Conservation (phyloP, 345 rosid species). For the Salix suchowensis region DNA sequence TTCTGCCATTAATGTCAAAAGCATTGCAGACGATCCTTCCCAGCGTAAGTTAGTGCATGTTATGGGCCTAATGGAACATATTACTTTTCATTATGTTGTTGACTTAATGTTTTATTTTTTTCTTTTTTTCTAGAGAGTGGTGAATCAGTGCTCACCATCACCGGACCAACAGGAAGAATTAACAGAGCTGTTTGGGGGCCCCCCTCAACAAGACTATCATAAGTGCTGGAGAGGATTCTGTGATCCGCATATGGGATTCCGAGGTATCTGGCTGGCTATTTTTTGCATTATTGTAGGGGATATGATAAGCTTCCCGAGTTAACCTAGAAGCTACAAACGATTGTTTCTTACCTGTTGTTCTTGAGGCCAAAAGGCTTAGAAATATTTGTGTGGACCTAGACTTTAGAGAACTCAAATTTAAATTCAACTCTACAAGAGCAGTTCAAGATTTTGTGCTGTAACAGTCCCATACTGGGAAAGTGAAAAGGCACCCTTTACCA, state of each 20-base stretch:
- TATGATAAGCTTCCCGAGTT: background rate
- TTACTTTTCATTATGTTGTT: background rate
- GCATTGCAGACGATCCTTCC: conserved; percentile 53
- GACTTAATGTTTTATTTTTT: background rate
- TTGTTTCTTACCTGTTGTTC: background rate
- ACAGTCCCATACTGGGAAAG: background rate
- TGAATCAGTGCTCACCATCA: conserved; percentile 61
- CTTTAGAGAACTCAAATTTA: background rate
- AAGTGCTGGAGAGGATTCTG: conserved; percentile 85
- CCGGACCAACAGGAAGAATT: conserved; percentile 75
- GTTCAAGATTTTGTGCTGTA: background rate
- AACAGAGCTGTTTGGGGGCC: conserved; percentile 98
- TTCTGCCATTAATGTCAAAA: conserved; percentile 87
- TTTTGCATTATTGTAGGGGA: background rate
- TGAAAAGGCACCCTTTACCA: background rate
- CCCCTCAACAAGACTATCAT: conserved; percentile 74
- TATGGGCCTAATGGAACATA: background rate
- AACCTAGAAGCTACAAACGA: background rate
- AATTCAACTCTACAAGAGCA: background rate
- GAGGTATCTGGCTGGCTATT: conserved; percentile 44
- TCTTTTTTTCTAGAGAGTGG: conserved; percentile 44
- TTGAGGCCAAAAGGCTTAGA: background rate
- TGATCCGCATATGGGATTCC: conserved; percentile 83
- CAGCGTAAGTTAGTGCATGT: conserved; percentile 54
- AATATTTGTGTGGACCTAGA: background rate